Base-by-base conservation (phyloP, 768 basidiomycete species). In the Trichaptum fuscoviolaceum region DNA sequence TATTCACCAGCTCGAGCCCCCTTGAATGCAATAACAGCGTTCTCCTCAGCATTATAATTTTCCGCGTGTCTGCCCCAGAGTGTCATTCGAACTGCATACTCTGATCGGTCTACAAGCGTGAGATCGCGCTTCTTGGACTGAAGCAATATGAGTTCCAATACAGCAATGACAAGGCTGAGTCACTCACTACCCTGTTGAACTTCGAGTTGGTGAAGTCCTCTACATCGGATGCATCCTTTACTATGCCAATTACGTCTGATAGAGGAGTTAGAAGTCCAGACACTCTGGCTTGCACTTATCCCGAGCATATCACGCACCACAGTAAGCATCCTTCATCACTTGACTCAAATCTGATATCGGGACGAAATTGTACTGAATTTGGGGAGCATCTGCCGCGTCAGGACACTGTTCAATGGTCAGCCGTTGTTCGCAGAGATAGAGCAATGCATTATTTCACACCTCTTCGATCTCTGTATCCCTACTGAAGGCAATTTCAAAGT, bases 61-160 rank as follows among this genome's bases (percentile, higher is more conserved):
- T 98, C 94, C 0, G 96, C 96, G 75, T 93, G 91, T 75, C 91
- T 94, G 25, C 96, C 97, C 97, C 96, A 99, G 34, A 99, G 80
- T 2, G 96, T 99, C 69, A 98, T 75, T 35, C 93, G 86, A 57
- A 93, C 88, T 18, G 88, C 85, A 72, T 80, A 93, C 36, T 84
- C 84, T 7, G 93, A 90, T 67, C 84, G 85, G 75, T 99, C 96
- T 15, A 95, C 96, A 35, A 99, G 77, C 0, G 85, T 89, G 63
- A 99, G 78, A 58, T 99, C 96, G 59, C 96, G 89, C 77, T 99
- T 99, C 35, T 84, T 82, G 66, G 95, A 84, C 92, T 96, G 70
- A 4, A 64, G 6, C 58, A 67, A 24, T 52, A 66, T 63, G 30
- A 61, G 25, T 52, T 62, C 25, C 27, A 67, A 62, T 20, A 66